phyloP scores from a whole-genome alignment of 768 basidiomycete species.

The Tylopilus cervinicoccineus region DNA sequence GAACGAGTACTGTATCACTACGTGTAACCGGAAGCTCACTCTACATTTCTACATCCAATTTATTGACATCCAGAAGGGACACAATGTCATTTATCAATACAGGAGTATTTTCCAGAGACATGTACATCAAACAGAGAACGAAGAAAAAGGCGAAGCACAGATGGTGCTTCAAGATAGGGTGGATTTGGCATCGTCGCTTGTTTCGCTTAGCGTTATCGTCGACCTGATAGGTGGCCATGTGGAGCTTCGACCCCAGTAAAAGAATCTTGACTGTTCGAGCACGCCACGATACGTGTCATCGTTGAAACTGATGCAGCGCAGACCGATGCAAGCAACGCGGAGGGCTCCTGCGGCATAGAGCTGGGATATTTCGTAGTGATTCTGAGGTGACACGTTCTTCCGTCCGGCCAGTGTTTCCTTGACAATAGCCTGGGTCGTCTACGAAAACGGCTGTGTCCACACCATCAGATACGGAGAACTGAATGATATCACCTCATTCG shows the following conservation, averaged over 20 bases:
- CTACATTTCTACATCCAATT: too few relatives aligned
- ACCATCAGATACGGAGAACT: not conserved
- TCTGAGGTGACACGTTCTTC: conserved; percentile 76
- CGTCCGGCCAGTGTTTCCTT: conserved; percentile 69
- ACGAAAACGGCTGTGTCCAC: conserved; percentile 11
- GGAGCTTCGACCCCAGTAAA: conserved; percentile 22
- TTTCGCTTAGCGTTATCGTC: conserved; percentile 9
- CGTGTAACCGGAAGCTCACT: not conserved
- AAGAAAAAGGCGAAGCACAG: not conserved
- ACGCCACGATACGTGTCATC: conserved; percentile 58
- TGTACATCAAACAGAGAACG: not conserved
- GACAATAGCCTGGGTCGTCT: conserved; percentile 65
- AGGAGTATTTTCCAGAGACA: not conserved
- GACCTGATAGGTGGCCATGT: conserved; percentile 13
- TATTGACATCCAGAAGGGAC: not conserved
- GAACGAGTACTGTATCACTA: not conserved
- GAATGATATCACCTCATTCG: conserved; percentile 47
- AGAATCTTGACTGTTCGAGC: conserved; percentile 53
- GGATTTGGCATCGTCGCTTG: conserved; percentile 11
- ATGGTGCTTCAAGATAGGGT: conserved; percentile 3
- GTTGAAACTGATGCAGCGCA: conserved; percentile 78
- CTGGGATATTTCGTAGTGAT: conserved; percentile 68
- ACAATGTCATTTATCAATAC: conserved; percentile 1
- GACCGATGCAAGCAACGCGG: conserved; percentile 65
- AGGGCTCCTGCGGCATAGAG: conserved; percentile 71